Base-by-base conservation (phyloP, 169 alveolate species). In the Blepharisma undulans region DNA sequence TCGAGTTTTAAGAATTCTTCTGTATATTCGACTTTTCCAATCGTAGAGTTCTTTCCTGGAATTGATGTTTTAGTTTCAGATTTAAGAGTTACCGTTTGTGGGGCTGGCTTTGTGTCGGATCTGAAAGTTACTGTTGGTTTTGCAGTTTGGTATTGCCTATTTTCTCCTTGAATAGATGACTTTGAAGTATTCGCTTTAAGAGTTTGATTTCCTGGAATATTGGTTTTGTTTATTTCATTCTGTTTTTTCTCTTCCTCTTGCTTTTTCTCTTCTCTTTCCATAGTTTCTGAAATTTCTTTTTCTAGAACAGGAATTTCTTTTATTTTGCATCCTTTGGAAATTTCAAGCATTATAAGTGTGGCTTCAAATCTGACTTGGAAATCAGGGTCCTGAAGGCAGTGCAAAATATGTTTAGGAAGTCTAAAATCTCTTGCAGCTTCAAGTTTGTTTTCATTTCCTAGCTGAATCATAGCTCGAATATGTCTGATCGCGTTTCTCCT, bases 341-440 rank as follows among this genome's bases (percentile, higher is more conserved):
- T 93, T 29, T 90, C 92, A 34, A 22, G 89, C 81, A 92, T 78
- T 22, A 91, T 92, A 16, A 61, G 82, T 4, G 92, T 60, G 22
- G 93, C 92, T 86, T 93, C 96, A 76, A 82, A 71, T 33, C 94
- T 87, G 27, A 93, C 95, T 59, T 93, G 91, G 48, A 82, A 48
- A 72, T 89, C 94, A 18, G 36, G 1, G 87, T 93, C 94, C 76
- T 92, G 91, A 21, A 93, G 66, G 90, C 93, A 93, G 76, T 87
- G 93, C 34, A 93, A 61, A 14, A 94, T 91, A 60, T 93, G 92
- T 61, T 92, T 92, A 76, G 96, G 98, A 29, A 96, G 91, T 89
- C 95, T 94, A 80, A 95, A 93, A 89, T 96, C 98, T 27, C 94
- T 91, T 86, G 95, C 92, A 6, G 96, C 97, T 87, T 94, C 90